Conservation (phyloP, 768 basidiomycete genomes). For the Terana coerulea region DNA sequence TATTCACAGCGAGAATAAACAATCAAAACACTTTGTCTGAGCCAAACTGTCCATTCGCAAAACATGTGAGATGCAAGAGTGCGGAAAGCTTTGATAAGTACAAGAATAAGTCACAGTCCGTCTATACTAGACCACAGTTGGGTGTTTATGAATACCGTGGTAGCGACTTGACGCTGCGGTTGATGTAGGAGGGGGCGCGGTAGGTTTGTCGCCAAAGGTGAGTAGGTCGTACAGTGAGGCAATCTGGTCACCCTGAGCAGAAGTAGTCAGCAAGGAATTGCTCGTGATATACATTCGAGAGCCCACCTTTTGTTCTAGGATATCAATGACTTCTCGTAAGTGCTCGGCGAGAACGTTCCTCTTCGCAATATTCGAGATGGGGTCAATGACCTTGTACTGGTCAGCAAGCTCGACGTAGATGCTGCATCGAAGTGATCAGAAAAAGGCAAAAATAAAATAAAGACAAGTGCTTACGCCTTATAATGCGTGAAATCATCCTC, state of each 20-base stretch:
- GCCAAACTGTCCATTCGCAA: too few species aligned
- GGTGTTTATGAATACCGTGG: too few species aligned
- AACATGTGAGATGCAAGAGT: too few species aligned
- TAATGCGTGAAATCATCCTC: conserved; percentile 96
- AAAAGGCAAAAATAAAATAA: not conserved
- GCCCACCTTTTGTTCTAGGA: conserved; percentile 79
- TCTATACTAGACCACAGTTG: too few species aligned
- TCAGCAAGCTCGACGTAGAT: conserved; percentile 90
- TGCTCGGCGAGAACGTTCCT: conserved; percentile 86
- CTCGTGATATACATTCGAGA: not conserved
- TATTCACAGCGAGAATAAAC: too few species aligned
- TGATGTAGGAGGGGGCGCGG: not conserved
- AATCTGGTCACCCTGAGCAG: conserved; percentile 95
- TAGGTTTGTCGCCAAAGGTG: conserved; percentile 71
- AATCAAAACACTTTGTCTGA: too few species aligned
- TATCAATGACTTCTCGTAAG: conserved; percentile 86
- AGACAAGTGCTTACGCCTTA: conserved; percentile 63
- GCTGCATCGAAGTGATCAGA: conserved; percentile 48
- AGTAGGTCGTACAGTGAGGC: conserved; percentile 86
- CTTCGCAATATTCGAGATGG: conserved; percentile 74
- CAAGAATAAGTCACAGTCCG: too few species aligned
- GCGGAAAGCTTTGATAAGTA: too few species aligned
- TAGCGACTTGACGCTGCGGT: not conserved
- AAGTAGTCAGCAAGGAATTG: conserved; percentile 6
- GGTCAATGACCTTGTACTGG: conserved; percentile 88